These are phyloP conservation scores for Pisolithus thermaeus DNA, from an alignment of 1,284 basidiomycete species.

Conservation along the genomic window DNA sequence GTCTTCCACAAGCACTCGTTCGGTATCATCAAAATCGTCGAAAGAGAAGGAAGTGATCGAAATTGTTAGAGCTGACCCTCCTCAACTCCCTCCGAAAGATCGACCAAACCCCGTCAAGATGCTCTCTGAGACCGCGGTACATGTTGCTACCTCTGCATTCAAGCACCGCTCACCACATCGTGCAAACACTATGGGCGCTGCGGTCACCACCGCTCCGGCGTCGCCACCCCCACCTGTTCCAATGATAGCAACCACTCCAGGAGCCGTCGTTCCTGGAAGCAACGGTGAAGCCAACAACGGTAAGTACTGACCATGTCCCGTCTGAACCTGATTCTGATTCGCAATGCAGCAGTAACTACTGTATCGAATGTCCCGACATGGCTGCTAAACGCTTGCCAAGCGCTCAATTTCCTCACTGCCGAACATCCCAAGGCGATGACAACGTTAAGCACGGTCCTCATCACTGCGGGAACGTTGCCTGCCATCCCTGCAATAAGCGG, in stretches of 20 bases:
- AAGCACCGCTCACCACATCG: slow-evolving; percentile 25
- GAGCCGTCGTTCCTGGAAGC: neutral
- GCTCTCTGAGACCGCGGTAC: slow-evolving; percentile 26
- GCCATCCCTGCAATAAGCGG: slow-evolving; percentile 62
- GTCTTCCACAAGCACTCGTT: slow-evolving; percentile 25
- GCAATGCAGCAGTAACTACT: slow-evolving; percentile 38
- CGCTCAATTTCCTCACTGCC: slow-evolving; percentile 63
- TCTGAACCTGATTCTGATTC: neutral
- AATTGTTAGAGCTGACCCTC: slow-evolving; percentile 15
- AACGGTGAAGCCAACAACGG: slow-evolving; percentile 14
- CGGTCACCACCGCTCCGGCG: slow-evolving; percentile 9
- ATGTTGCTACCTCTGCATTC: slow-evolving; percentile 24
- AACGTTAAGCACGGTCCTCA: slow-evolving; percentile 65
- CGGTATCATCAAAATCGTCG: slow-evolving; percentile 5
- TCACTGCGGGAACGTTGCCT: slow-evolving; percentile 68
- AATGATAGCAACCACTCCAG: slow-evolving; percentile 13
- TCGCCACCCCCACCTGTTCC: slow-evolving; percentile 15
- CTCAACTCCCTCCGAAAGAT: slow-evolving; percentile 26
- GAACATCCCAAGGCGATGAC: slow-evolving; percentile 75
- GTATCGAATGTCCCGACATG: slow-evolving; percentile 61
- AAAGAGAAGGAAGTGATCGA: slow-evolving; percentile 20
- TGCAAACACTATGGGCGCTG: slow-evolving; percentile 24
- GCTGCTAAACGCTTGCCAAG: slow-evolving; percentile 68
- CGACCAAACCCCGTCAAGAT: slow-evolving; percentile 30
- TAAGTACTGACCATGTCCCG: neutral